Base-by-base conservation (phyloP, 2,329 filamentous ascomycete species). In the Fusarium neocosmosporiellum region DNA sequence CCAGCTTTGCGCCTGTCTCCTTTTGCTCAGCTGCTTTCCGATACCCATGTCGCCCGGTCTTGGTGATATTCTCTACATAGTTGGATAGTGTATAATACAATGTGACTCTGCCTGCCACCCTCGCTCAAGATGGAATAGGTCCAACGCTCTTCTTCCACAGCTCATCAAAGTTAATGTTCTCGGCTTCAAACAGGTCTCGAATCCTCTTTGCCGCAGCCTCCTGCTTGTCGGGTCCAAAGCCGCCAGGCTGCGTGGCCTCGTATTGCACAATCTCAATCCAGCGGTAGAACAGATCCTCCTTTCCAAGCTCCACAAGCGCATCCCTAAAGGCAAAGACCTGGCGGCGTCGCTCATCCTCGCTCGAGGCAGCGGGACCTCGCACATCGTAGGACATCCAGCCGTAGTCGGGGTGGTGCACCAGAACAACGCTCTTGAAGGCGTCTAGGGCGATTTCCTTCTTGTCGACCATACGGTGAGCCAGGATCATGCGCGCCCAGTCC, bases 201-300 rank as follows among this genome's bases (percentile, higher is more conserved):
- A 95, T 93, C 82, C 95, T 91, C 71, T 89, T 84, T 66, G 94
- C 94, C 1, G 93, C 92, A 48, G 86, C 88, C 64, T 89, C 86
- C 82, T 97, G 94, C 77, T 90, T 88, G 79, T 95, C 92, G 0
- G 87, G 84, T 2, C 92, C 93, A 78, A 97, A 97, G 0, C 93
- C 94, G 20, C 92, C 94, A 0, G 94, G 93, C 74, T 89, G 88
- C 37, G 91, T 92, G 46, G 93, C 92, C 83, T 98, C 95, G 78
- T 91, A 97, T 83, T 98, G 95, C 58, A 98, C 91, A 78, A 97
- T 88, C 84, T 98, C 95, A 57, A 98, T 93, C 94, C 95, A 98
- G 63, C 92, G 90, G 84, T 93, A 98, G 84, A 98, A 98, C 61
- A 98, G 81, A 72, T 93, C 91, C 81, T 98, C 95, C 83, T 98